Conservation (phyloP, 108 stramenopile species). For the Conticribra weissflogii region DNA sequence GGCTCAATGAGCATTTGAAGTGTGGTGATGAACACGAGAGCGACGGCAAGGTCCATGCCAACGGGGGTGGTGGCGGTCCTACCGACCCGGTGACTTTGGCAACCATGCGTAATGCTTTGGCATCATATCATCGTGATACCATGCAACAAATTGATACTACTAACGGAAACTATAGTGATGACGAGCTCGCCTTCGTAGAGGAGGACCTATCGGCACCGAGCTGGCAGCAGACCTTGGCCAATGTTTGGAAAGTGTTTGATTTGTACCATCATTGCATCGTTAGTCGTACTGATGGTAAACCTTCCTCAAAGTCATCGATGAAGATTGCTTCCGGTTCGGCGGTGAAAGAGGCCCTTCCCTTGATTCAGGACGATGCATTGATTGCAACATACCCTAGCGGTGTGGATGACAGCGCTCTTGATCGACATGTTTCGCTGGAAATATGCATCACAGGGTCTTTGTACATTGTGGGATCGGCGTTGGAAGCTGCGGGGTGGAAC, state of each 20-base stretch:
- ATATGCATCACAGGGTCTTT: slow-evolving; percentile 81
- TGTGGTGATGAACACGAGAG: slow-evolving; percentile 7
- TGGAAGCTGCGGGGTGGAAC: slow-evolving; percentile 58
- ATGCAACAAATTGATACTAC: too few species aligned
- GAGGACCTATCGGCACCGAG: neutral
- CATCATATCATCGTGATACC: neutral
- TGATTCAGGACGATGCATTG: slow-evolving; percentile 32
- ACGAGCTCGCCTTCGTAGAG: neutral
- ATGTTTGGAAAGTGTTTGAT: slow-evolving; percentile 31
- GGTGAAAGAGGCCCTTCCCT: slow-evolving; percentile 58
- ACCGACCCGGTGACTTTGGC: slow-evolving; percentile 6
- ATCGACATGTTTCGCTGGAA: slow-evolving; percentile 24
- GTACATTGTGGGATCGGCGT: slow-evolving; percentile 76
- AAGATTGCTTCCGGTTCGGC: slow-evolving; percentile 49
- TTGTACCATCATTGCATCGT: neutral
- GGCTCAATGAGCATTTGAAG: slow-evolving; percentile 37
- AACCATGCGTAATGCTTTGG: slow-evolving; percentile 16
- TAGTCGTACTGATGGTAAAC: neutral
- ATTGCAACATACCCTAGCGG: neutral
- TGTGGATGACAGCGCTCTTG: slow-evolving; percentile 6
- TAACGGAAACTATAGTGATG: neutral
- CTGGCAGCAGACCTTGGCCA: slow-evolving; percentile 42
- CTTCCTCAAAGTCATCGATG: neutral
- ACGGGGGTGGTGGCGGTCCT: neutral
- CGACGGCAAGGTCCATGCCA: neutral